phyloP scores from a whole-genome alignment of 495 filamentous ascomycete genomes.

The Ascobolus immersus region DNA sequence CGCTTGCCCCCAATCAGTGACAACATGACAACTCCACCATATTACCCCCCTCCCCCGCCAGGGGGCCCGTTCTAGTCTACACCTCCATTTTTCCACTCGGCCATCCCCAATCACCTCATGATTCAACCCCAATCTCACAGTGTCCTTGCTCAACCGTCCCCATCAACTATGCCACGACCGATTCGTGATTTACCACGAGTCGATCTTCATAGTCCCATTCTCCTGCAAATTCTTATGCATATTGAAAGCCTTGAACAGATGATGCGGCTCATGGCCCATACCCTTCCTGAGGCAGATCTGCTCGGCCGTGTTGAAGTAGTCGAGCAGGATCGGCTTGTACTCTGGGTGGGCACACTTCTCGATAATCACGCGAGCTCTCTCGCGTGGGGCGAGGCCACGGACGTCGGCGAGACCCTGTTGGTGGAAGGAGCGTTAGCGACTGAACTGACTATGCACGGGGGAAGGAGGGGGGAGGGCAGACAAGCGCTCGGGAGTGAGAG shows the following conservation, averaged over 20 bases:
- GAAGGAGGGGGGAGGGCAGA: too few relatives aligned
- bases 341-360: conserved; percentile 71
- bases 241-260: conserved; percentile 62
- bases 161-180: conserved; percentile 22
- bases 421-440: too few relatives aligned
- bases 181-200: too few relatives aligned
- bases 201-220: conserved; percentile 65
- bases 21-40: too few relatives aligned
- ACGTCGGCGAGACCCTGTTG: conserved; percentile 52
- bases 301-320: conserved; percentile 73
- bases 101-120: not conserved
- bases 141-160: not conserved
- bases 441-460: too few relatives aligned
- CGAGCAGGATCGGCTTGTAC: conserved; percentile 54
- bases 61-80: too few relatives aligned
- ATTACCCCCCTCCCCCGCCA: too few relatives aligned
- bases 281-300: conserved; percentile 68
- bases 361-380: conserved; percentile 68
- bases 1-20: too few relatives aligned
- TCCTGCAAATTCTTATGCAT: conserved; percentile 64
- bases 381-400: conserved; percentile 50
- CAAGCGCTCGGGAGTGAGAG: conserved; percentile 1
- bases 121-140: not conserved
- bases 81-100: too few relatives aligned
- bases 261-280: conserved; percentile 72